These are phyloP conservation scores for Dactylellina leptospora DNA, from an alignment of 2,329 filamentous ascomycete genomes.

Conservation along the genomic window DNA sequence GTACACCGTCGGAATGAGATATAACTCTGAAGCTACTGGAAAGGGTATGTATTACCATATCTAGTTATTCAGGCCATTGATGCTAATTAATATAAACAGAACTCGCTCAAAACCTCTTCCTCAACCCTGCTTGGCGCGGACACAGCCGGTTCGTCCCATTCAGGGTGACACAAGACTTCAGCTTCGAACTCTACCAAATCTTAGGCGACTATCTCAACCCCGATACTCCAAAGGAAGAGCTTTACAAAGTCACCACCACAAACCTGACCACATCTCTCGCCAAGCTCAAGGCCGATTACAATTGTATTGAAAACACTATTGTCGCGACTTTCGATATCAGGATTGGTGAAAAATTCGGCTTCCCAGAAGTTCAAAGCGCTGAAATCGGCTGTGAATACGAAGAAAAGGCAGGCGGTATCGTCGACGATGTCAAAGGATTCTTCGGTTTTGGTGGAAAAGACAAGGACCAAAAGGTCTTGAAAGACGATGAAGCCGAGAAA, in stretches of 20 bases:
- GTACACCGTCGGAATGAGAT: conserved; percentile 79
- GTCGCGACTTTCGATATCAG: conserved; percentile 80
- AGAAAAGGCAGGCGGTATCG: conserved; percentile 71
- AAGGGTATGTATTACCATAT: conserved; percentile 49
- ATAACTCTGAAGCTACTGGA: conserved; percentile 69
- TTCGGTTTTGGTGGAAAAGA: conserved; percentile 82
- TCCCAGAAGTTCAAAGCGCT: conserved; percentile 80
- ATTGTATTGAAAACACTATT: conserved; percentile 79
- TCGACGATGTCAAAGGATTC: conserved; percentile 94
- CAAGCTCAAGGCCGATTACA: conserved; percentile 78
- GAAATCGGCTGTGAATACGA: conserved; percentile 86
- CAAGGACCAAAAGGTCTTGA: conserved; percentile 74
- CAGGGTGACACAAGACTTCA: conserved; percentile 78
- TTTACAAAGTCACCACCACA: conserved; percentile 75
- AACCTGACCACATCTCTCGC: conserved; percentile 88
- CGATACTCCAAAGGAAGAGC: conserved; percentile 65
- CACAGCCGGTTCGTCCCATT: conserved; percentile 84
- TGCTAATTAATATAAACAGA: conserved; percentile 58
- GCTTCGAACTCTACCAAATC: conserved; percentile 64
- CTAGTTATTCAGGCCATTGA: conserved; percentile 54
- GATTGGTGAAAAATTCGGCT: conserved; percentile 75
- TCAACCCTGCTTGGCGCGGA: conserved; percentile 76
- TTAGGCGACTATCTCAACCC: conserved; percentile 56
- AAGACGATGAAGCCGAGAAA: conserved; percentile 64
- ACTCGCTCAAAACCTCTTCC: conserved; percentile 84